phyloP scores from a whole-genome alignment of 2,329 filamentous ascomycete genomes.

The Westerdykella ornata region DNA sequence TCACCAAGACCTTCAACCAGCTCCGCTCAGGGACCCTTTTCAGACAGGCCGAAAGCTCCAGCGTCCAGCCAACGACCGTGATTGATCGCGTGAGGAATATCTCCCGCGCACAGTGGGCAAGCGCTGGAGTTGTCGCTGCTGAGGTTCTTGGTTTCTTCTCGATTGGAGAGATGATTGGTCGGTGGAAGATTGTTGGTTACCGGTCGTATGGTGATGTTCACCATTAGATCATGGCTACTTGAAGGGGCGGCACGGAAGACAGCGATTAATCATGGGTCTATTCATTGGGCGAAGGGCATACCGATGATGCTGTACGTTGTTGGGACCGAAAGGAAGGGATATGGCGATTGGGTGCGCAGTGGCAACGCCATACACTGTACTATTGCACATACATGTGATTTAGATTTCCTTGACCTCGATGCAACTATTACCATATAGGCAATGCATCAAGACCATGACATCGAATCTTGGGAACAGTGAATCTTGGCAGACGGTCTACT shows the following conservation, averaged over 20 bases:
- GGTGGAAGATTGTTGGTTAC: constrained; percentile 94
- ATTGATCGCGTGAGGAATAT: constrained; percentile 60
- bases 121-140: constrained; percentile 70
- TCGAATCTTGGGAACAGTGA: background rate
- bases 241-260: background rate
- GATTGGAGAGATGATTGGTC: constrained; percentile 91
- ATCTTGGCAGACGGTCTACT: background rate
- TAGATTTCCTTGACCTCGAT: constrained; percentile 33
- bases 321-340: background rate
- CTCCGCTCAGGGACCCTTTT: constrained; percentile 58
- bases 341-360: constrained; percentile 9
- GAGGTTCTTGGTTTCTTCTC: constrained; percentile 97
- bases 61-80: constrained; percentile 50
- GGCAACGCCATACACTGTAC: constrained; percentile 30
- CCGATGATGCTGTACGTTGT: background rate
- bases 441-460: constrained; percentile 14
- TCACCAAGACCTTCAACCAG: constrained; percentile 65
- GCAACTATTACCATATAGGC: constrained; percentile 17
- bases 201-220: constrained; percentile 32
- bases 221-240: constrained; percentile 19
- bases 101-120: constrained; percentile 61
- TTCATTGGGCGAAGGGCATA: background rate
- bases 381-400: constrained; percentile 38
- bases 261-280: background rate
- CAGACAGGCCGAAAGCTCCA: constrained; percentile 39